Conservation (phyloP, 2,329 filamentous ascomycete genomes). For the Hypocreales sp. region DNA sequence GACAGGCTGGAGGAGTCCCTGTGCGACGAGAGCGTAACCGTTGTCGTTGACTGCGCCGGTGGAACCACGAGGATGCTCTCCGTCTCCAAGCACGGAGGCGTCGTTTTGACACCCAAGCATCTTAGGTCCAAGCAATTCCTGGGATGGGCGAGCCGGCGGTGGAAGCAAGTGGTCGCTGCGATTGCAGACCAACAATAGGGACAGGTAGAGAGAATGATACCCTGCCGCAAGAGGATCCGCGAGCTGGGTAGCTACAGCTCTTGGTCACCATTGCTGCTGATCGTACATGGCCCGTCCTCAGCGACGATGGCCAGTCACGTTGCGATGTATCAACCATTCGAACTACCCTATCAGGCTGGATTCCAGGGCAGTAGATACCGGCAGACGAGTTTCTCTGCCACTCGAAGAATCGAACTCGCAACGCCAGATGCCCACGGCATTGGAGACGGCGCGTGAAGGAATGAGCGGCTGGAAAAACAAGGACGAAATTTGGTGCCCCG, state of each 20-base stretch:
- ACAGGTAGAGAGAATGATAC: no score
- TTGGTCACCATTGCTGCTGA: no score
- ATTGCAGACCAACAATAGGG: conserved; percentile 11
- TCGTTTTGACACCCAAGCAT: conserved; percentile 46
- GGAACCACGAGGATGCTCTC: conserved; percentile 44
- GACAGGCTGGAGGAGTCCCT: conserved; percentile 80
- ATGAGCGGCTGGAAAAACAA: conserved; percentile 13
- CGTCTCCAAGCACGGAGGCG: conserved; percentile 75
- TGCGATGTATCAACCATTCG: conserved; percentile 66
- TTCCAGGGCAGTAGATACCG: conserved; percentile 85
- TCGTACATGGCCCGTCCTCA: no score
- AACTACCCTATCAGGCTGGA: conserved; percentile 64
- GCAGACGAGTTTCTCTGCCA: conserved; percentile 51
- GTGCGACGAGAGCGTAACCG: conserved; percentile 67
- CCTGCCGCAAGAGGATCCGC: no score
- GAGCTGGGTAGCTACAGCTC: no score
- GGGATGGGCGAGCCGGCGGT: conserved; percentile 16
- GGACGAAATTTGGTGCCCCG: conserved; percentile 14
- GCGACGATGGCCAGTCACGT: no score
- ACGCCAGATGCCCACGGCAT: conserved; percentile 28
- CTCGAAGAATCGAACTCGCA: conserved; percentile 35
- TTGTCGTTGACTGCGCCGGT: conserved; percentile 55
- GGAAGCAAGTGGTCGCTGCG: conserved; percentile 18
- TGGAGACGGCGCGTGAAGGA: conserved; percentile 14
- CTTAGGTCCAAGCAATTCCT: conserved; percentile 47